These are phyloP conservation scores for Yamadazyma dushanensis DNA, from an alignment of 1,139 yeast genomes.

Conservation along the genomic window DNA sequence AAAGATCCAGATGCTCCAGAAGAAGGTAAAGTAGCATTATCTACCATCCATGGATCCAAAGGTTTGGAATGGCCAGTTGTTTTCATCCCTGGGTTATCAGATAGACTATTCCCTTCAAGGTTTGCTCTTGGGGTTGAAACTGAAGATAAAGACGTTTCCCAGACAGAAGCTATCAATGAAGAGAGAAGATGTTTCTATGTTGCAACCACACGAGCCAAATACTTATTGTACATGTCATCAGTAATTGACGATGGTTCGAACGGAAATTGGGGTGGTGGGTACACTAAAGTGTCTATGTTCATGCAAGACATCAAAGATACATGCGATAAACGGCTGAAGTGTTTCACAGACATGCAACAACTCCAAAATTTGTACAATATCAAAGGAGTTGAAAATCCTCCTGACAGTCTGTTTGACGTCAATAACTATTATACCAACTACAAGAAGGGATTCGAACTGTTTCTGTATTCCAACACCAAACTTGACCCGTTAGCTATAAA, in stretches of 20 bases:
- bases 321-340: constrained; percentile 16
- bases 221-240: constrained; percentile 36
- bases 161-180: constrained; percentile 51
- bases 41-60: constrained; percentile 90
- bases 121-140: constrained; percentile 35
- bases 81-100: constrained; percentile 70
- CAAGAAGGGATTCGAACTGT: neutral
- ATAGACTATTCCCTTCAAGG: constrained; percentile 57
- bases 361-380: neutral
- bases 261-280: constrained; percentile 20
- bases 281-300: constrained; percentile 32
- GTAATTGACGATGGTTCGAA: constrained; percentile 23
- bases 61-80: constrained; percentile 96
- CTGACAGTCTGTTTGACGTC: neutral
- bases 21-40: constrained; percentile 38
- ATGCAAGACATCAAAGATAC: constrained; percentile 16
- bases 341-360: constrained; percentile 15
- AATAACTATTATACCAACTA: constrained; percentile 1
- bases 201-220: constrained; percentile 81
- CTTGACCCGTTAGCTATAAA: constrained; percentile 3
- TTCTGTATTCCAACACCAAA: neutral
- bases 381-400: neutral
- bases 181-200: constrained; percentile 86
- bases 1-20: constrained; percentile 13
- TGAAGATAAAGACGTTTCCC: constrained; percentile 15